Percentiles rank a stretch among this genome's conserved stretches.
phyloP scores from a whole-genome alignment of 257 asterid genomes.

The Fraxinus excelsior region DNA sequence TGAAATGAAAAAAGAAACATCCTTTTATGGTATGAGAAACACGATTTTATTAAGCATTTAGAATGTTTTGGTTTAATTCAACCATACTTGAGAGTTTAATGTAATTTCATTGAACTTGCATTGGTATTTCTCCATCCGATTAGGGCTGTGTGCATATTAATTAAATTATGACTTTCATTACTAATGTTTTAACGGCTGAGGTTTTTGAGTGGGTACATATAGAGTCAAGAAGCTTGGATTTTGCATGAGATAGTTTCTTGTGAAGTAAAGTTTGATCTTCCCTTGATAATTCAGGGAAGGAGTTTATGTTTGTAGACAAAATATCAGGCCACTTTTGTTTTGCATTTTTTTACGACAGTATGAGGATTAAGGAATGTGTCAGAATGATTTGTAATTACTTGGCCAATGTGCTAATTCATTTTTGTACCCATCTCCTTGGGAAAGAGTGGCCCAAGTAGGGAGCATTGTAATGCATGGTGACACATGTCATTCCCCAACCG shows the following conservation, averaged over 20 bases:
- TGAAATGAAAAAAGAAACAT: background rate
- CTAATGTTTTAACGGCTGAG: background rate
- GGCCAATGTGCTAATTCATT: background rate
- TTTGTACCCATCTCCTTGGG: background rate
- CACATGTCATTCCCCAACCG: background rate
- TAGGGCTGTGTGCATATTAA: background rate
- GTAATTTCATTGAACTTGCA: background rate
- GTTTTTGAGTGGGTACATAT: background rate
- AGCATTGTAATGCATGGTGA: background rate
- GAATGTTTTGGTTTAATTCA: too few species aligned
- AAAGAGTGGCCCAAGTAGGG: background rate
- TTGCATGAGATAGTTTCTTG: background rate
- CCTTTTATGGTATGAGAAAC: background rate
- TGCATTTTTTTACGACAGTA: background rate
- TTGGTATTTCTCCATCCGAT: background rate
- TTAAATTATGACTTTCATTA: background rate
- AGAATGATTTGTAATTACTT: background rate
- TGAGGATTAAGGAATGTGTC: background rate
- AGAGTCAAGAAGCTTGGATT: background rate
- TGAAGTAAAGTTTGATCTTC: background rate
- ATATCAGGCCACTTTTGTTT: background rate
- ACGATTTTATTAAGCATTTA: background rate
- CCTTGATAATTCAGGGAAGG: background rate
- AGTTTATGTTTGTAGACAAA: background rate
- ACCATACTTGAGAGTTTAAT: background rate